Evolutionary conservation across 768 basidiomycete genomes (phyloP).

Genomic region (Kwoniella europaea): DNA sequence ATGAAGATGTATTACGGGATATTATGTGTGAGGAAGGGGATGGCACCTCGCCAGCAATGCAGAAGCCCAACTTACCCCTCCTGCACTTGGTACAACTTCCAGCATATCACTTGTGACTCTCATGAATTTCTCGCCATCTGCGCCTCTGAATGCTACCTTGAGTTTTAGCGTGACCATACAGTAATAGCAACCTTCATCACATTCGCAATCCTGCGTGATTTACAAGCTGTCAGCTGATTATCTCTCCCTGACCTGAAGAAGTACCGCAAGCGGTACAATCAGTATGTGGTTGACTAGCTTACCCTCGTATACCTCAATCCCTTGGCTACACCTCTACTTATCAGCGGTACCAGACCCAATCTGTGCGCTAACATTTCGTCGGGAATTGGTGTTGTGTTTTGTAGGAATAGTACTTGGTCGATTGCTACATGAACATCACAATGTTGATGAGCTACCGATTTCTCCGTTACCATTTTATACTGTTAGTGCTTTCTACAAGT

Average conservation of each 20-base stretch:
- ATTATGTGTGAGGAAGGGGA: too few relatives aligned
- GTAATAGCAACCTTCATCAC: constrained; percentile 77
- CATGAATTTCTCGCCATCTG: constrained; percentile 68
- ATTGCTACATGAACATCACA: constrained; percentile 67
- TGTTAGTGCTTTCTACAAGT: too few relatives aligned
- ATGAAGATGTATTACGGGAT: too few relatives aligned
- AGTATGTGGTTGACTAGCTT: constrained; percentile 48
- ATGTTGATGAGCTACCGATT: too few relatives aligned
- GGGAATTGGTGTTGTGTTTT: constrained; percentile 88
- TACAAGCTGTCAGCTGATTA: constrained; percentile 7
- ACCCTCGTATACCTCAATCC: constrained; percentile 66
- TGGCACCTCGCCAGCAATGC: background rate
- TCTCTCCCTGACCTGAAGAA: background rate
- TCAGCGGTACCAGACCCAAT: constrained; percentile 88
- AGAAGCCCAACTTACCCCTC: constrained; percentile 34
- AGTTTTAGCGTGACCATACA: constrained; percentile 84
- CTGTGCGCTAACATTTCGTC: constrained; percentile 98
- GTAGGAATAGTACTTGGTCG: constrained; percentile 90
- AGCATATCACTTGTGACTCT: constrained; percentile 81
- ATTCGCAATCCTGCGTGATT: constrained; percentile 83
- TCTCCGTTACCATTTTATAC: too few relatives aligned
- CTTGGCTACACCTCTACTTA: constrained; percentile 85
- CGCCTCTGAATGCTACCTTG: constrained; percentile 71
- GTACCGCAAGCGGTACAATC: constrained; percentile 38
- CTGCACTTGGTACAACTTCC: constrained; percentile 46